Conservation (phyloP, 2,329 filamentous ascomycete species). For the Verticillium nonalfalfae region DNA sequence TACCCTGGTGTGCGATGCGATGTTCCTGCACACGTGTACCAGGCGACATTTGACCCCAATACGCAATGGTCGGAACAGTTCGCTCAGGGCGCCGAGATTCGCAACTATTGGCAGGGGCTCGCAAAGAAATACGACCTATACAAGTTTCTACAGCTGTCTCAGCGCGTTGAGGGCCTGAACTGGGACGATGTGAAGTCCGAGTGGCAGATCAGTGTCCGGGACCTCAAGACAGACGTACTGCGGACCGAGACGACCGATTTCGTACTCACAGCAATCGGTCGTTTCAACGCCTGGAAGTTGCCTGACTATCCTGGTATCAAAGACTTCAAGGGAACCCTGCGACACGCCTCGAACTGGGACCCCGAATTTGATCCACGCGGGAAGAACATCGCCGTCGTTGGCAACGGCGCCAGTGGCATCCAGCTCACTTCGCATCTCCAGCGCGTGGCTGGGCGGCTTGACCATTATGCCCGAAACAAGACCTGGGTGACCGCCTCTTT, state of each 20-base stretch:
- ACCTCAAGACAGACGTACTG: slow-evolving; percentile 28
- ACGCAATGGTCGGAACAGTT: slow-evolving; percentile 64
- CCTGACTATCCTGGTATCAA: slow-evolving; percentile 54
- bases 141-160: slow-evolving; percentile 46
- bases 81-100: slow-evolving; percentile 60
- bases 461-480: slow-evolving; percentile 58
- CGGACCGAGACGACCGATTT: slow-evolving; percentile 49
- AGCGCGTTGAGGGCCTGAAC: slow-evolving; percentile 45
- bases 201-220: slow-evolving; percentile 48
- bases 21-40: slow-evolving; percentile 63
- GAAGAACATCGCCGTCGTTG: slow-evolving; percentile 52
- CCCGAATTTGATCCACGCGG: slow-evolving; percentile 37
- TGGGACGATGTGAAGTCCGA: slow-evolving; percentile 46
- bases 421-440: slow-evolving; percentile 50
- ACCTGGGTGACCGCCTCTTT: slow-evolving; percentile 65
- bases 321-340: slow-evolving; percentile 46
- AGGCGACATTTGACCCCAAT: slow-evolving; percentile 62
- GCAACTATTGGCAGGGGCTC: slow-evolving; percentile 57
- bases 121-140: slow-evolving; percentile 61
- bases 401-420: slow-evolving; percentile 57
- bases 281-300: slow-evolving; percentile 60
- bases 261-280: slow-evolving; percentile 56
- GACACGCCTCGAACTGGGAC: slow-evolving; percentile 58
- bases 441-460: slow-evolving; percentile 39
- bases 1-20: slow-evolving; percentile 65